Evolutionary conservation across 345 rosid genomes (phyloP).

Genomic region (Salix udensis): DNA sequence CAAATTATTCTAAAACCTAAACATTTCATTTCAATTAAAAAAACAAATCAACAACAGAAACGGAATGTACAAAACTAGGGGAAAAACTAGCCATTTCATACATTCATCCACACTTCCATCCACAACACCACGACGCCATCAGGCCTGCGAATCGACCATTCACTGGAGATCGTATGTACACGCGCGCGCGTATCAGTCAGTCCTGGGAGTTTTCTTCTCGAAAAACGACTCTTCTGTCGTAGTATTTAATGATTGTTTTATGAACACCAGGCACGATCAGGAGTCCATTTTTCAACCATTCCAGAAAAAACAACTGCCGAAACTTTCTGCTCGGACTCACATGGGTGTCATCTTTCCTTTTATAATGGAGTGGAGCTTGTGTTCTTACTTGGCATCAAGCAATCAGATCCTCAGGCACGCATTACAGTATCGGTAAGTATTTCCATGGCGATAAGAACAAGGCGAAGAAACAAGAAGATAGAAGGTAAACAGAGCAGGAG

Average conservation of each 20-base stretch:
- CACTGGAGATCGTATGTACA: no score
- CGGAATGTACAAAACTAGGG: no score
- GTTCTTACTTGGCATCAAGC: background rate
- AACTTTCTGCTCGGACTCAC: background rate
- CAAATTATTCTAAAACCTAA: no score
- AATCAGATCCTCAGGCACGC: background rate
- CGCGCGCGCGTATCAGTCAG: background rate
- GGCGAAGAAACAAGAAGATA: slow-evolving; percentile 30
- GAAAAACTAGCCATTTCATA: no score
- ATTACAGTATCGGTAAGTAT: no score
- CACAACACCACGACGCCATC: no score
- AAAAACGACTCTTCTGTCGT: background rate
- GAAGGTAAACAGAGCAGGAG: slow-evolving; percentile 35
- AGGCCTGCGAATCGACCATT: no score
- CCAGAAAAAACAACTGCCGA: background rate
- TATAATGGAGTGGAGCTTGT: background rate
- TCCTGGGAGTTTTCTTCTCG: background rate
- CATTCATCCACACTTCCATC: no score
- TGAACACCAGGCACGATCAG: background rate
- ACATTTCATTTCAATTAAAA: no score
- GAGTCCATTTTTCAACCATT: background rate
- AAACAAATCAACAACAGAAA: no score
- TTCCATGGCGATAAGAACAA: slow-evolving; percentile 1
- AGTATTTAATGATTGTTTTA: background rate
- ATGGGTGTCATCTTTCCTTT: background rate